Base-by-base conservation (phyloP, 331 rosid genomes). In the Prunus yedoensis region DNA sequence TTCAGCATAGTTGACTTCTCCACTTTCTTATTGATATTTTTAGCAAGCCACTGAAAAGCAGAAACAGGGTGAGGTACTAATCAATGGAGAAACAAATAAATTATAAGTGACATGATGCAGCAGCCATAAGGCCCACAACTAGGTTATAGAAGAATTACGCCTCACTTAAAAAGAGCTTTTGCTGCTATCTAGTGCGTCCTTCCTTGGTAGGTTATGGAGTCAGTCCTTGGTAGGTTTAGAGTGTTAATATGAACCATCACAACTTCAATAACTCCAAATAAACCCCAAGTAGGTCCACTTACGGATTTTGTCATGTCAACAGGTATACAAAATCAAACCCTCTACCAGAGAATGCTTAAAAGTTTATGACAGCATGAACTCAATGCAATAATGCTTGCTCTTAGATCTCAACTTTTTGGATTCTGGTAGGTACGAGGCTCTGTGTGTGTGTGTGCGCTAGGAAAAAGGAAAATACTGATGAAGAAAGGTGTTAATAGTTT, bases 21-120 rank as follows among this genome's bases (percentile, higher is more conserved):
- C 35, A 71, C 71, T 69, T 85, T 90, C 83, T 83, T 91, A 68
- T 77, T 75, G 53, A 80, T 83, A 78, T 87, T 91, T 85, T 85
- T 94, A n/a, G 89, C 78, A 76, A 91, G 95, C 97, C 97, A 94
- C 99, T 94, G 76, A 66, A 78, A 50, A 43, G 80, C 61, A 73
- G 79, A 80, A 77, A 68, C 69, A 85, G 66, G 58, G 50, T 73
- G 32, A 63, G 70, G 80, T 78, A 84, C 28, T 21, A 77, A 77
- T 38, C 46, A 25, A 49, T 35, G 60, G 28, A 68, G 2, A 45
- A 21, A 38, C n/a, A 57, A 58, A 45, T 5, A 41, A n/a, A 20
- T 17, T 45, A 60, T 3, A 27, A 41, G 45, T 47, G 10, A 10
- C 43, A 12, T 59, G 65, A 59, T 59, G 41, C 1, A 59, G 32